phyloP scores from a whole-genome alignment of 2,329 filamentous ascomycete genomes.

The Aspergillus jensenii region DNA sequence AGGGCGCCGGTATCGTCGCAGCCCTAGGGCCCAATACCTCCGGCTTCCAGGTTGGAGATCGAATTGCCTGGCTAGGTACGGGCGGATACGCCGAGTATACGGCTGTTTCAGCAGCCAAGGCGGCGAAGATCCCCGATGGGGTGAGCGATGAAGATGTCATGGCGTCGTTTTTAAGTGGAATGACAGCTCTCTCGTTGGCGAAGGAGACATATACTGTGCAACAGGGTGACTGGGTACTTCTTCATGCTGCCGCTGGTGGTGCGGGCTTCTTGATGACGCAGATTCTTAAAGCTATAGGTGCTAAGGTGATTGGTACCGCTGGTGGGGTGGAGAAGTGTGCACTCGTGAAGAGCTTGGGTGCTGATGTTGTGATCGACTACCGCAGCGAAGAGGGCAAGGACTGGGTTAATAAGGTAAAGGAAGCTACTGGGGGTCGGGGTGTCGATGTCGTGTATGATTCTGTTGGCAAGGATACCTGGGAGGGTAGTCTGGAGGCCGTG shows the following conservation, averaged over 20 bases:
- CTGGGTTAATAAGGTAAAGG: constrained; percentile 76
- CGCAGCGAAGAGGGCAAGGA: constrained; percentile 82
- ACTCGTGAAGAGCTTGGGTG: constrained; percentile 66
- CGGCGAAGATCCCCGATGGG: constrained; percentile 63
- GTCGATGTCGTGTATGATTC: constrained; percentile 80
- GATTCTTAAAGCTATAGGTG: constrained; percentile 70
- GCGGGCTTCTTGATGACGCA: constrained; percentile 75
- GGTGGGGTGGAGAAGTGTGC: constrained; percentile 70
- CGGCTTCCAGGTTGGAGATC: constrained; percentile 64
- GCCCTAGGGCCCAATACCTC: constrained; percentile 55
- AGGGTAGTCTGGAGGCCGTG: constrained; percentile 70
- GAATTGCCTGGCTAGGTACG: constrained; percentile 67
- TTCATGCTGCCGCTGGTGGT: constrained; percentile 84
- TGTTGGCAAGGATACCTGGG: constrained; percentile 82
- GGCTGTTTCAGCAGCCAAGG: constrained; percentile 51
- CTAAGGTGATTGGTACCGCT: constrained; percentile 76
- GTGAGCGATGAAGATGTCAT: constrained; percentile 64
- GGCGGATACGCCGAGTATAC: constrained; percentile 62
- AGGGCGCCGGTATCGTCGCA: constrained; percentile 71
- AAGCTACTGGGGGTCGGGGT: constrained; percentile 73
- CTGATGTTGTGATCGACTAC: constrained; percentile 72
- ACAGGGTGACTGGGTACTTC: constrained; percentile 75
- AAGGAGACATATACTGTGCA: constrained; percentile 71
- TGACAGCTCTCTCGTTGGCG: constrained; percentile 78
- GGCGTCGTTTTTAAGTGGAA: constrained; percentile 72